Evolutionary conservation across 2,329 filamentous ascomycete species (phyloP).

Genomic region (Ophiosphaerella korrae): DNA sequence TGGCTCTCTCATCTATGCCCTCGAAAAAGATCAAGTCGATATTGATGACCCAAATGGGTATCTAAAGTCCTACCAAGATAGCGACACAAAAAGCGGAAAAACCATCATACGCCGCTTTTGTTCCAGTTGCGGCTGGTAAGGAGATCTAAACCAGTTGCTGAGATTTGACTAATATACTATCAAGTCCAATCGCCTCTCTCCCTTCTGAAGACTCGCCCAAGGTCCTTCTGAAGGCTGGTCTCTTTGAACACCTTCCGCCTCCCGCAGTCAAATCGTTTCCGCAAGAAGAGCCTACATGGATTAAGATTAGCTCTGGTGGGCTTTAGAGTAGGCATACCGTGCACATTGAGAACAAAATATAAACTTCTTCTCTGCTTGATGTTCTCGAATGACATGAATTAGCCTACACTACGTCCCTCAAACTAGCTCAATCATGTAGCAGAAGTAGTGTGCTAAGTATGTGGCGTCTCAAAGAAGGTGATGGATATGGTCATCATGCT

Average conservation of each 20-base stretch:
- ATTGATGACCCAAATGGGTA: constrained; percentile 24
- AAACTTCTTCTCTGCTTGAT: too few species aligned
- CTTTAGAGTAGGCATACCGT: too few species aligned
- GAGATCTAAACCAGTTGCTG: not conserved
- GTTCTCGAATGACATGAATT: too few species aligned
- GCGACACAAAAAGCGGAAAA: constrained; percentile 34
- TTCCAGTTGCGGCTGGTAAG: constrained; percentile 35
- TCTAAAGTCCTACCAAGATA: constrained; percentile 35
- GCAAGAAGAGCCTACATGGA: constrained; percentile 29
- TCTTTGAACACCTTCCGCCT: constrained; percentile 30
- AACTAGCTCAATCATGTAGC: too few species aligned
- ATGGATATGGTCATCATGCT: too few species aligned
- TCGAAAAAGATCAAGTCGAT: constrained; percentile 23
- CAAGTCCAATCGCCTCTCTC: constrained; percentile 30
- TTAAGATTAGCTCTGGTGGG: constrained; percentile 10
- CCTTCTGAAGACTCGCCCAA: constrained; percentile 16
- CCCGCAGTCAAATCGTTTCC: constrained; percentile 23
- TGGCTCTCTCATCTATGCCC: constrained; percentile 30
- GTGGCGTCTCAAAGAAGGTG: too few species aligned
- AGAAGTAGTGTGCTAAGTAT: too few species aligned
- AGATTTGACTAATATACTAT: not conserved
- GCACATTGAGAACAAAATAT: too few species aligned
- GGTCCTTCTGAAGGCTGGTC: constrained; percentile 31
- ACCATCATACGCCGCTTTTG: constrained; percentile 36
- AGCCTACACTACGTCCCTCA: too few species aligned